Conservation (phyloP, 2,329 filamentous ascomycete species). For the Aspergillus candidus region DNA sequence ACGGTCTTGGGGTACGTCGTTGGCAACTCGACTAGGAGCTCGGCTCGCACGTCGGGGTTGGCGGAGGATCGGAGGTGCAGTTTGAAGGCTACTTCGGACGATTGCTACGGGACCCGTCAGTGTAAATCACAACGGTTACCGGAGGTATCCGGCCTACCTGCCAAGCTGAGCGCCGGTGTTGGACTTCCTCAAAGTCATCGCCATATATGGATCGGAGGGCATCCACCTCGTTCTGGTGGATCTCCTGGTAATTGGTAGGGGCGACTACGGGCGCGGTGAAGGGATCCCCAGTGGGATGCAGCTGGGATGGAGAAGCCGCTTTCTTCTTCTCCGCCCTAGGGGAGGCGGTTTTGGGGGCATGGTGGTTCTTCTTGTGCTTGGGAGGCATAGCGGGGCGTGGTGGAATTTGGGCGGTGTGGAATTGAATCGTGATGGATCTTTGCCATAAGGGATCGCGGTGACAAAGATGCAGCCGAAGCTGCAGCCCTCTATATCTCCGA, state of each 20-base stretch:
- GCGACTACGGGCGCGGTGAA: constrained; percentile 30
- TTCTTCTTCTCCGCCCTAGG: constrained; percentile 33
- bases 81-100: constrained; percentile 71
- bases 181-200: constrained; percentile 75
- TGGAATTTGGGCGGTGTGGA: constrained; percentile 24
- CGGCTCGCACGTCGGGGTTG: constrained; percentile 64
- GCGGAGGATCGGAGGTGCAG: constrained; percentile 69
- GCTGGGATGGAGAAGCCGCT: constrained; percentile 6
- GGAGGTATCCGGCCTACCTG: constrained; percentile 53
- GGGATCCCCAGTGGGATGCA: constrained; percentile 18
- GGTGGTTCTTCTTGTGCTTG: constrained; percentile 39
- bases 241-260: constrained; percentile 66
- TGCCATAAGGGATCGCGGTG: constrained; percentile 21
- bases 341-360: constrained; percentile 28
- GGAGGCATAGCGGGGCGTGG: constrained; percentile 38
- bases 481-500: constrained; percentile 35
- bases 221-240: constrained; percentile 81
- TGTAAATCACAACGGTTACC: constrained; percentile 4
- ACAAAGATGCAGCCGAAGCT: constrained; percentile 40
- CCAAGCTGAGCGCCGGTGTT: constrained; percentile 69
- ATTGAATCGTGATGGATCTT: constrained; percentile 22
- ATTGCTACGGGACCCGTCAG: constrained; percentile 51
- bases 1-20: constrained; percentile 85
- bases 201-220: constrained; percentile 82
- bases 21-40: constrained; percentile 72